Conservation (phyloP, 176 grass and related monocot species). For the Aegilops umbellulata region DNA sequence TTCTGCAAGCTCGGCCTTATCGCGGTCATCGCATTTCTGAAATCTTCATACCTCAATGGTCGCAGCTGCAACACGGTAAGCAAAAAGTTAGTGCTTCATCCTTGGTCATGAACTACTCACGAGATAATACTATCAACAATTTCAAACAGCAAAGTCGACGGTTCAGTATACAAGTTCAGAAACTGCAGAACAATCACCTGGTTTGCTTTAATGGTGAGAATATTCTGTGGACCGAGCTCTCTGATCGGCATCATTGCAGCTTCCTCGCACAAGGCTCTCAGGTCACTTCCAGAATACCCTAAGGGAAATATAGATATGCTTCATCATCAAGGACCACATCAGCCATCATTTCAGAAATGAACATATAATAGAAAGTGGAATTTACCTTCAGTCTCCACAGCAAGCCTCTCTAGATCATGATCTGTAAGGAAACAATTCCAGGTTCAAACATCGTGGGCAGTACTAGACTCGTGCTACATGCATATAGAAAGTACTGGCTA, state of each 20-base stretch:
- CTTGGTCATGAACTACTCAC: not conserved
- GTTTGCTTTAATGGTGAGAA: conserved; percentile 81
- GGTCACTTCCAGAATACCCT: conserved; percentile 98
- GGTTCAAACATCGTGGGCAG: not conserved
- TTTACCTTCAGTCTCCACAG: conserved; percentile 77
- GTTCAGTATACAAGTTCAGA: not conserved
- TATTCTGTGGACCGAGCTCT: conserved; percentile 85
- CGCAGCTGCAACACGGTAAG: conserved; percentile 40
- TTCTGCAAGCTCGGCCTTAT: conserved; percentile 46
- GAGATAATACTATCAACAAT: not conserved
- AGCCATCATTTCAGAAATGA: conserved; percentile 9
- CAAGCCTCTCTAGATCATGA: conserved; percentile 78
- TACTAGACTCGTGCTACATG: not conserved
- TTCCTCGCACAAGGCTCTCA: conserved; percentile 92
- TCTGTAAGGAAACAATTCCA: conserved; percentile 43
- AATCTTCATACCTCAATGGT: conserved; percentile 68
- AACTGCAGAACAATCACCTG: conserved; percentile 50
- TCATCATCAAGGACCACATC: conserved; percentile 6
- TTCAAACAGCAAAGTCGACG: not conserved
- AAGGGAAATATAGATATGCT: conserved; percentile 7
- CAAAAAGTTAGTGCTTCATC: not conserved
- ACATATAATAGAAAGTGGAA: conserved; percentile 12
- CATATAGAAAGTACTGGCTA: not conserved
- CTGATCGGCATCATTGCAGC: conserved; percentile 97
- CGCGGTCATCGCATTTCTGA: conserved; percentile 66